Percentiles rank a stretch among this genome's conserved stretches.
These are phyloP conservation scores for Wolfiporia cocos DNA, from an alignment of 1,284 basidiomycete species.

Conservation along the genomic window DNA sequence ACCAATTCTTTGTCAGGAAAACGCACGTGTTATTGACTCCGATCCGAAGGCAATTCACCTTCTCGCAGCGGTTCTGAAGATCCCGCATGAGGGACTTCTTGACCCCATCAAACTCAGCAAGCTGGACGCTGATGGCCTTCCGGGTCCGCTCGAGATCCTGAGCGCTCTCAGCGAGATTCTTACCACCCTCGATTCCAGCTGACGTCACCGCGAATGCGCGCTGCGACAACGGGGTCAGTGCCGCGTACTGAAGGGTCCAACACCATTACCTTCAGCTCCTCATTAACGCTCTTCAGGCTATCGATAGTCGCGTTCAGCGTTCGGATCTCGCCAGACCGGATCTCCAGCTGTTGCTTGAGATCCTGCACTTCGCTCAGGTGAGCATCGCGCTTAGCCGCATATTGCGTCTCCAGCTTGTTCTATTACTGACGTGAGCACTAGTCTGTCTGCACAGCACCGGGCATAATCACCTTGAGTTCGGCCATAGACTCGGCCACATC, in stretches of 20 bases:
- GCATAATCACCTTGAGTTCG: constrained; percentile 76
- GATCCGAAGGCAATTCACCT: constrained; percentile 47
- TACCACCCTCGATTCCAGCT: constrained; percentile 93
- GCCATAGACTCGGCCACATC: constrained; percentile 79
- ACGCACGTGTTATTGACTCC: constrained; percentile 5
- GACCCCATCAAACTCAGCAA: constrained; percentile 97
- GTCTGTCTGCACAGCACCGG: constrained; percentile 3
- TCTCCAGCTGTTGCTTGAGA: constrained; percentile 88
- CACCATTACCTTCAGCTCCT: constrained; percentile 85
- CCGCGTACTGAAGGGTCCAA: neutral
- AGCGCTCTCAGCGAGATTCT: constrained; percentile 93
- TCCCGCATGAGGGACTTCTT: constrained; percentile 99
- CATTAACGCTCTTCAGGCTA: constrained; percentile 92
- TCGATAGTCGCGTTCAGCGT: constrained; percentile 85
- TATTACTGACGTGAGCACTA: constrained; percentile 26
- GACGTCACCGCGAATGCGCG: constrained; percentile 95
- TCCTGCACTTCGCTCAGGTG: constrained; percentile 85
- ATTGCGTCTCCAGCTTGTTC: constrained; percentile 93
- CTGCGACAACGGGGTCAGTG: constrained; percentile 35
- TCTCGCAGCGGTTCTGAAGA: constrained; percentile 98
- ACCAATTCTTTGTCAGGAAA: constrained; percentile 8
- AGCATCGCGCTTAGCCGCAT: constrained; percentile 87
- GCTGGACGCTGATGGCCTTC: constrained; percentile 94
- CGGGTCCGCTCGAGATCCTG: constrained; percentile 96
- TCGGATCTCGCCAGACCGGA: constrained; percentile 82